These are phyloP conservation scores for Mortierella sp. DNA, from an alignment of 371 early-diverging fungal species.

Conservation along the genomic window DNA sequence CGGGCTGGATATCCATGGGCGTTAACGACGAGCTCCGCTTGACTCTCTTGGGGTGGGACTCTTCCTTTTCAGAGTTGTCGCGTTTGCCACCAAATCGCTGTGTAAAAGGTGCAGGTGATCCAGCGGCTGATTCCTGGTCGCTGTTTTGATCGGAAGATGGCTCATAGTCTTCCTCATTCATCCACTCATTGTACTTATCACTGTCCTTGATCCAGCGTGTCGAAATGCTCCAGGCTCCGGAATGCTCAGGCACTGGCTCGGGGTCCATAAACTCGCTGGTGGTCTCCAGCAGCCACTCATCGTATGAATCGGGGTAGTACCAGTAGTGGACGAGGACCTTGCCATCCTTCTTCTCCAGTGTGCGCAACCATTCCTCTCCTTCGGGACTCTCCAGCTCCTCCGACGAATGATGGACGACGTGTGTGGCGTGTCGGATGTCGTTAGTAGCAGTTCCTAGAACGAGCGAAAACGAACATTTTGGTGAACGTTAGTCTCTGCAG, in stretches of 20 bases:
- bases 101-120: conserved; percentile 49
- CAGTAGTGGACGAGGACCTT: conserved; percentile 87
- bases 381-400: conserved; percentile 64
- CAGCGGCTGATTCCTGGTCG: conserved; percentile 44
- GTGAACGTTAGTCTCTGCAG: background rate
- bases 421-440: conserved; percentile 68
- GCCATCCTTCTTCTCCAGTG: conserved; percentile 77
- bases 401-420: conserved; percentile 68
- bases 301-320: conserved; percentile 90
- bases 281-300: conserved; percentile 82
- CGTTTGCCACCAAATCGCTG: conserved; percentile 52
- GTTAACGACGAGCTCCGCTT: conserved; percentile 54
- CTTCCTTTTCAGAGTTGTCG: conserved; percentile 41
- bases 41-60: conserved; percentile 45
- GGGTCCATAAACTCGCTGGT: conserved; percentile 76
- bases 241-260: conserved; percentile 78
- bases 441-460: conserved; percentile 61
- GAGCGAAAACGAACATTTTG: background rate
- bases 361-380: conserved; percentile 83
- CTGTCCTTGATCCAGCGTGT: conserved; percentile 85
- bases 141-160: conserved; percentile 59
- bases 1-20: conserved; percentile 48
- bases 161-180: conserved; percentile 86
- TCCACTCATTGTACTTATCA: conserved; percentile 80
- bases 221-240: conserved; percentile 80